A percentile compares a stretch with the other conserved stretches of the same genome.
phyloP scores from a whole-genome alignment of 2,329 filamentous ascomycete genomes.

The Neonectria coccinea region DNA sequence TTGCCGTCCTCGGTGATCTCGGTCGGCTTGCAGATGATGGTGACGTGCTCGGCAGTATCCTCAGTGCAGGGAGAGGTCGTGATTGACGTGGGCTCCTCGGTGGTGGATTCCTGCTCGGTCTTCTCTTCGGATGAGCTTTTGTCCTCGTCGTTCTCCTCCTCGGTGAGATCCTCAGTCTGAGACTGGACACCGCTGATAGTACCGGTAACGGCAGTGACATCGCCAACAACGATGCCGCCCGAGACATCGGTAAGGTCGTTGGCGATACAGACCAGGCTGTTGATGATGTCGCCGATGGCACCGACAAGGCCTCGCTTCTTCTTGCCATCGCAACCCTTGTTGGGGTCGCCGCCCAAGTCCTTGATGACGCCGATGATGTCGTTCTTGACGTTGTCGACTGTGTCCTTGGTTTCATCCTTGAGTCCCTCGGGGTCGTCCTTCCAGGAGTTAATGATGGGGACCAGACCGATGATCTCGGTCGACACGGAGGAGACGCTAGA shows the following conservation, averaged over 20 bases:
- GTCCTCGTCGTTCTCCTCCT: slow-evolving; percentile 30
- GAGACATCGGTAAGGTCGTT: slow-evolving; percentile 29
- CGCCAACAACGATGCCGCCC: slow-evolving; percentile 15
- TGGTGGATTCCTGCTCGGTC: slow-evolving; percentile 20
- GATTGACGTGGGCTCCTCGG: slow-evolving; percentile 26
- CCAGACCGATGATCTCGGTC: slow-evolving; percentile 26
- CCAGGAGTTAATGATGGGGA: slow-evolving; percentile 36
- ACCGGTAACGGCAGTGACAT: slow-evolving; percentile 29
- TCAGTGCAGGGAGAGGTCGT: slow-evolving; percentile 28
- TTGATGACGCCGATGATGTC: slow-evolving; percentile 26
- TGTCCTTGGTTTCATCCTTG: slow-evolving; percentile 32
- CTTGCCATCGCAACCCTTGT: slow-evolving; percentile 26
- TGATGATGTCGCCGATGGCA: slow-evolving; percentile 29
- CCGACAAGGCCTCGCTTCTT: slow-evolving; percentile 32
- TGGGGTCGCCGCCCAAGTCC: slow-evolving; percentile 27
- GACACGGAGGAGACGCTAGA: slow-evolving; percentile 33
- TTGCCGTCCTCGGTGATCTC: slow-evolving; percentile 18
- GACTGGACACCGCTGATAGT: slow-evolving; percentile 14
- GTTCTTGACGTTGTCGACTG: slow-evolving; percentile 28
- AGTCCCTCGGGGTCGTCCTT: slow-evolving; percentile 26
- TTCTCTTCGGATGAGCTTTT: slow-evolving; percentile 24
- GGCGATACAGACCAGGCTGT: slow-evolving; percentile 32
- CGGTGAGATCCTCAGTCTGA: slow-evolving; percentile 30
- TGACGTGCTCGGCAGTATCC: slow-evolving; percentile 29
- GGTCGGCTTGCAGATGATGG: slow-evolving; percentile 28